phyloP scores from a whole-genome alignment of 116 monocot genomes.

The Thalassia testudinum region DNA sequence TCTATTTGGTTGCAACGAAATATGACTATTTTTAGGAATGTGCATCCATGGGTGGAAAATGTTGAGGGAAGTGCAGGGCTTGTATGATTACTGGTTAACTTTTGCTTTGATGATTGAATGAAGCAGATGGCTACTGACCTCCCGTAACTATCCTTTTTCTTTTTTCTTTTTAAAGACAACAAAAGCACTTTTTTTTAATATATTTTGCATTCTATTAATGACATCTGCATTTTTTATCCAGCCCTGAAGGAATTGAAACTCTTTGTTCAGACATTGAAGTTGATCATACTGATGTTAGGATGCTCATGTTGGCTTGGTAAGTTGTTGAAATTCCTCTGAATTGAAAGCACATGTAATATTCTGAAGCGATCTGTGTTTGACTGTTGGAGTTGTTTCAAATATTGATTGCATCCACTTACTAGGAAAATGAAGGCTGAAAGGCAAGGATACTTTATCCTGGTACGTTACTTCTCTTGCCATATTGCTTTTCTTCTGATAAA shows the following conservation, averaged over 20 bases:
- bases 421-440: conserved; percentile 89
- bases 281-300: conserved; percentile 83
- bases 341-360: background rate
- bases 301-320: conserved; percentile 97
- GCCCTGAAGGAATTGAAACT: conserved; percentile 85
- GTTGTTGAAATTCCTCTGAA: background rate
- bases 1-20: no score
- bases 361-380: background rate
- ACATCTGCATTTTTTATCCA: conserved; percentile 3
- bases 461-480: conserved; percentile 8
- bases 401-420: conserved; percentile 6
- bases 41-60: no score
- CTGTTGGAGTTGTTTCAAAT: background rate
- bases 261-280: conserved; percentile 72
- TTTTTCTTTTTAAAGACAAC: no score
- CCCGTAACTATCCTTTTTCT: no score
- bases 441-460: conserved; percentile 87
- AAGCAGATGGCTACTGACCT: no score
- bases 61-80: no score
- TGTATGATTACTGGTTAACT: no score
- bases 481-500: background rate
- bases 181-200: no score
- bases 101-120: no score
- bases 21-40: no score
- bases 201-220: no score